phyloP scores from a whole-genome alignment of 768 basidiomycete genomes.

The Pleurotus ostreatus region DNA sequence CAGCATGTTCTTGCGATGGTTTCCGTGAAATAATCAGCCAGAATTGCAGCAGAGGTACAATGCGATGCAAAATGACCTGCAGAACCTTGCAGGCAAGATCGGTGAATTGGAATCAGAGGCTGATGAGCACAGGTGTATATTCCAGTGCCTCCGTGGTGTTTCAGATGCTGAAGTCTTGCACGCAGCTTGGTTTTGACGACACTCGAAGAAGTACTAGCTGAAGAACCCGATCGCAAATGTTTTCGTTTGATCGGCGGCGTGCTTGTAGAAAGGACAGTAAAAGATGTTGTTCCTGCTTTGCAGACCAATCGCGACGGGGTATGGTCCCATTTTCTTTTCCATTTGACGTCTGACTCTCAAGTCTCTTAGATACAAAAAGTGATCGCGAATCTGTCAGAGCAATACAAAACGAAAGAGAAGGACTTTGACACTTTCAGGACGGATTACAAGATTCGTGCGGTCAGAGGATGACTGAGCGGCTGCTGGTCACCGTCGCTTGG shows the following conservation, averaged over 20 bases:
- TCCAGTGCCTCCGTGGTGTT: background rate
- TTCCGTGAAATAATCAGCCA: constrained; percentile 38
- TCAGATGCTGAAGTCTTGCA: constrained; percentile 6
- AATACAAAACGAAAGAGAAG: constrained; percentile 86
- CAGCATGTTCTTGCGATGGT: no score
- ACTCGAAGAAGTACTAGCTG: constrained; percentile 73
- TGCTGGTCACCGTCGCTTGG: constrained; percentile 10
- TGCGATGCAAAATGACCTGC: constrained; percentile 83
- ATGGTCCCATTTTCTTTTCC: constrained; percentile 24
- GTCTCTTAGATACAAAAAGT: constrained; percentile 72
- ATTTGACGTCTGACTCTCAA: background rate
- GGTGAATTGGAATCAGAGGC: constrained; percentile 94
- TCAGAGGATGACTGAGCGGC: constrained; percentile 15
- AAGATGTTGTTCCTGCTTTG: constrained; percentile 88
- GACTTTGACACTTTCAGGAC: constrained; percentile 78
- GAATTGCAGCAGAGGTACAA: constrained; percentile 83
- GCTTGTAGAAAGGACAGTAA: constrained; percentile 92
- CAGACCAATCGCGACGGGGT: constrained; percentile 90
- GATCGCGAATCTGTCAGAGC: constrained; percentile 70
- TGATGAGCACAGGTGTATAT: constrained; percentile 86
- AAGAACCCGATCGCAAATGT: constrained; percentile 89
- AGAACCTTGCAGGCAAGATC: constrained; percentile 90
- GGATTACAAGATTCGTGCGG: constrained; percentile 72
- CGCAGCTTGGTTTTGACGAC: constrained; percentile 84
- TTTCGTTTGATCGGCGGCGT: constrained; percentile 96